Evolutionary conservation across 2,329 filamentous ascomycete genomes (phyloP), one percentile per base, ranked within the genome.

Genomic region (Diplodia corticola): DNA sequence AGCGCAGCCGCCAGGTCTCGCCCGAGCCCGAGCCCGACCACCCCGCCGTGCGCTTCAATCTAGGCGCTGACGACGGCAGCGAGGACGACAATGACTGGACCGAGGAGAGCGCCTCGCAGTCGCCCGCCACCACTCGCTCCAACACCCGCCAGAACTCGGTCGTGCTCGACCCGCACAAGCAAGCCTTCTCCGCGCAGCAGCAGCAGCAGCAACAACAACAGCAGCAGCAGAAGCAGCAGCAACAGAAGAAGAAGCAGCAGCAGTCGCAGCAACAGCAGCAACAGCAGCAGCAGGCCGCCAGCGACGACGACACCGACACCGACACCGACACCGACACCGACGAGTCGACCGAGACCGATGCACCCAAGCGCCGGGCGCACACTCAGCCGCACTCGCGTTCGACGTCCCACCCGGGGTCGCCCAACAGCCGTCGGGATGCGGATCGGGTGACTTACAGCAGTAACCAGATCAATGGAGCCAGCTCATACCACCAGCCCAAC

Each of bases 71-170:
- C 67, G 68, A 74, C 20, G 73, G 74, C 20, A 73, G 68, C 22
- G 73, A 71, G 20, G 75, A 78, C 63, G 76, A 77, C 67, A 63
- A 69, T 30, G 77, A 73, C 10, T 80, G 78, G 78, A 79, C 77
- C 5, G 77, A 80, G 67, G 77, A 79, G 69, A 80, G 77, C 70
- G 76, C 77, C 1, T 79, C 77, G 15, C 77, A 78, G 64, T 79
- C 77, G 66, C 78, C 78, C 64, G 77, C 71, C 60, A 79, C 77
- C 2, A 80, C 78, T 10, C 73, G 78, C 24, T 77, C 75, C 24
- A 79, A 78, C 69, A 79, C 77, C 49, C 75, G 77, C 68, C 76
- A 75, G 55, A 79, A 77, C 69, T 79, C 77, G 22, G 73, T 79
- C 17, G 71, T 78, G 65, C 66, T 78, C 17, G 76, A 79, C 30